Percentiles rank a stretch among this genome's conserved stretches.
phyloP scores from a whole-genome alignment of 2,329 filamentous ascomycete species.

The Arthrobotrys conoides region DNA sequence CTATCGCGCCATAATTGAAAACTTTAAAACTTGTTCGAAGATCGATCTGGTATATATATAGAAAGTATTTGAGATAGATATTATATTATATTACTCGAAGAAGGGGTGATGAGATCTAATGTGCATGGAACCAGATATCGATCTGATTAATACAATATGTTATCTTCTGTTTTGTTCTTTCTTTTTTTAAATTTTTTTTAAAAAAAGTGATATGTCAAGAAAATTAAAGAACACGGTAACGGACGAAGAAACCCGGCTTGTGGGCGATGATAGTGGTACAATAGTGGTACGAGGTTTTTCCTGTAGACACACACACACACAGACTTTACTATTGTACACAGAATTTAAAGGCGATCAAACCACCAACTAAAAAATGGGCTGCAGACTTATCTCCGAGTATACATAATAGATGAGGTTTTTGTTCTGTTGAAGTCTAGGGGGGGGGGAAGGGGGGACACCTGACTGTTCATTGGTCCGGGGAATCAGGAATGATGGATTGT shows the following conservation, averaged over 20 bases:
- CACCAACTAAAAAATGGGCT: neutral
- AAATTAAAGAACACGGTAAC: neutral
- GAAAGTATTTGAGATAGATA: too few species aligned
- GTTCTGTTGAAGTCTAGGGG: neutral
- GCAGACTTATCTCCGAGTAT: conserved; percentile 35
- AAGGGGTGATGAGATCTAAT: too few species aligned
- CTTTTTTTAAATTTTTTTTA: neutral
- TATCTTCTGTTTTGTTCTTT: too few species aligned
- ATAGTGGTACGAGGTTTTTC: conserved; percentile 24
- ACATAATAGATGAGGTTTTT: too few species aligned
- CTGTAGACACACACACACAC: neutral
- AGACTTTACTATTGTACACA: neutral
- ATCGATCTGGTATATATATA: too few species aligned
- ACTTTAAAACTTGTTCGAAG: too few species aligned
- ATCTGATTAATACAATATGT: too few species aligned
- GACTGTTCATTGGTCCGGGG: conserved; percentile 45
- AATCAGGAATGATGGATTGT: conserved; percentile 22
- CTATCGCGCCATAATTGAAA: too few species aligned
- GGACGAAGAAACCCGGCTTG: conserved; percentile 4
- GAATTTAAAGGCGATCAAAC: conserved; percentile 21
- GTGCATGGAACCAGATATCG: too few species aligned
- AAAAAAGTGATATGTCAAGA: neutral
- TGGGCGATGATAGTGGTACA: conserved; percentile 31
- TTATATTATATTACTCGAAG: too few species aligned
- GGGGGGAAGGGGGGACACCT: neutral